A percentile compares a stretch with the other conserved stretches of the same genome.
Evolutionary conservation across 176 grass and related monocot species (phyloP).

Genomic region (Triticum timopheevii): DNA sequence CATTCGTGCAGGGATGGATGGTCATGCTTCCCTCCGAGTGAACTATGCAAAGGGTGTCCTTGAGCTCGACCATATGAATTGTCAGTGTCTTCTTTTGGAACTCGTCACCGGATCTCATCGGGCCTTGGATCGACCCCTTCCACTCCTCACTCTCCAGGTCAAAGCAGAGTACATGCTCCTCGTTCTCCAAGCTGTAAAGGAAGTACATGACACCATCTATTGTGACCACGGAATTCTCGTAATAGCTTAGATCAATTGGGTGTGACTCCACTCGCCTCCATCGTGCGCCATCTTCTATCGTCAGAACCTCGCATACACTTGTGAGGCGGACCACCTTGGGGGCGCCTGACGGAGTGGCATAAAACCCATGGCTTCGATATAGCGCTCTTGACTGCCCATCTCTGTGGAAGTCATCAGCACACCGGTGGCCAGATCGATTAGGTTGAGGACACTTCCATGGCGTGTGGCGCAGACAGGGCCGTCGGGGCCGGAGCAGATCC

Average conservation of each 20-base stretch:
- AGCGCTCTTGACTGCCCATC: too few species aligned
- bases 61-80: background rate
- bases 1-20: background rate
- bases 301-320: background rate
- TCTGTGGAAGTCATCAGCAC: too few species aligned
- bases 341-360: background rate
- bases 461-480: too few species aligned
- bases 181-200: background rate
- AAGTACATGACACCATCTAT: background rate
- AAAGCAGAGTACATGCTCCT: background rate
- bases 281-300: background rate
- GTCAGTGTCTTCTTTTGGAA: too few species aligned
- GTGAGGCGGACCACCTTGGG: background rate
- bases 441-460: too few species aligned
- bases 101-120: background rate
- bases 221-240: background rate
- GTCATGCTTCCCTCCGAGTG: background rate
- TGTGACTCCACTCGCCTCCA: background rate
- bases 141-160: slow-evolving; percentile 4
- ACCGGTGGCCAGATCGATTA: too few species aligned
- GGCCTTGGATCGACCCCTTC: background rate
- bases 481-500: too few species aligned
- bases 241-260: too few species aligned
- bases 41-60: background rate
- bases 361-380: too few species aligned